Conservation (phyloP, 257 asterid species). For the Fraxinus excelsior region DNA sequence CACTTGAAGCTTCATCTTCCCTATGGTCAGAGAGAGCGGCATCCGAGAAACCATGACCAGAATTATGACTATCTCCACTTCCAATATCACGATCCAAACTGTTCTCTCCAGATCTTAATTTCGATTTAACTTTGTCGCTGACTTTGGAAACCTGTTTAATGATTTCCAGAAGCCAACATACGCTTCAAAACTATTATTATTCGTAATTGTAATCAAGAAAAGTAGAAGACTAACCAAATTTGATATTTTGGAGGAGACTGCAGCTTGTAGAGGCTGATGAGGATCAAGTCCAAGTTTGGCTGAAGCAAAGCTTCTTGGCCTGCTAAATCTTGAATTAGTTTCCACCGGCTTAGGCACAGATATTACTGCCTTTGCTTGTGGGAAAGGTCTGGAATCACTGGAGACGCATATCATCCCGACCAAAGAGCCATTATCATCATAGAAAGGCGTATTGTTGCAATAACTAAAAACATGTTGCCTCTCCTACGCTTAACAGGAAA, state of each 20-base stretch:
- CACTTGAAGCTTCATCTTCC: constrained; percentile 89
- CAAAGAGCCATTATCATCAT: constrained; percentile 72
- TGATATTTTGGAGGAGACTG: constrained; percentile 80
- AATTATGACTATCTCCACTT: constrained; percentile 58
- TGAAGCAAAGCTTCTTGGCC: constrained; percentile 53
- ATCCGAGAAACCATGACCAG: constrained; percentile 58
- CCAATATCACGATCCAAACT: constrained; percentile 62
- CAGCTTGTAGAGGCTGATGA: constrained; percentile 79
- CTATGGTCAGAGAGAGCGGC: constrained; percentile 46
- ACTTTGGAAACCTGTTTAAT: constrained; percentile 70
- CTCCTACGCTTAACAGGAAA: constrained; percentile 72
- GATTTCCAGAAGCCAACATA: constrained; percentile 37
- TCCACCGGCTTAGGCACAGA: constrained; percentile 35
- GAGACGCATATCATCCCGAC: constrained; percentile 71
- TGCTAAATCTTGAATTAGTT: constrained; percentile 41
- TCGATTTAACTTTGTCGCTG: constrained; percentile 82
- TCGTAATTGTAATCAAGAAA: neutral
- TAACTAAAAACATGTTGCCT: constrained; percentile 56
- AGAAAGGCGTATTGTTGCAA: constrained; percentile 78
- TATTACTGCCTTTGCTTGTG: constrained; percentile 43
- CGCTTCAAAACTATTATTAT: constrained; percentile 2
- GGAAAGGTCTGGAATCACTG: constrained; percentile 57
- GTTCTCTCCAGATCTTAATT: constrained; percentile 63
- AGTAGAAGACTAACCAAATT: constrained; percentile 63
- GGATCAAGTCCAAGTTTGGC: constrained; percentile 72